phyloP scores from a whole-genome alignment of 805 yeast species.

The Pichia occidentalis region DNA sequence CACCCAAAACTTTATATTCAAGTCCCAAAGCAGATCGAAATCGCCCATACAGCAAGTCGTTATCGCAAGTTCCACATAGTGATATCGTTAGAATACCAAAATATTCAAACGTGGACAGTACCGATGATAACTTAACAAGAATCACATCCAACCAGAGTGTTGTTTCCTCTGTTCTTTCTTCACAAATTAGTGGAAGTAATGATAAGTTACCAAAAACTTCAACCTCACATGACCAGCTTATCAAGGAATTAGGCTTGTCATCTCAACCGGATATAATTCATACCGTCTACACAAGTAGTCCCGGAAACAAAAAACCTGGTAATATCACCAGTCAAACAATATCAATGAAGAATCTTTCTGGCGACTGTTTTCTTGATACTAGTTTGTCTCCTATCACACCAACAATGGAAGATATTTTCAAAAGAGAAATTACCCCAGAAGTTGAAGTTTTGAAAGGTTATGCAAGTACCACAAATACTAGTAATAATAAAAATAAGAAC shows the following conservation, averaged over 20 bases:
- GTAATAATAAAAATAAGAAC: too few species aligned
- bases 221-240: background rate
- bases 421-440: too few species aligned
- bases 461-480: too few species aligned
- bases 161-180: conserved; percentile 3
- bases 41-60: conserved; percentile 35
- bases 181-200: conserved; percentile 1
- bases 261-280: conserved; percentile 1
- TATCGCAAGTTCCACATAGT: conserved; percentile 41
- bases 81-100: conserved; percentile 30
- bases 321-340: background rate
- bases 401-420: too few species aligned
- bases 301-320: background rate
- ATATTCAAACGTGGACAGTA: conserved; percentile 7
- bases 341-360: background rate
- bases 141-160: conserved; percentile 10
- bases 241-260: conserved; percentile 5
- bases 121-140: conserved; percentile 17
- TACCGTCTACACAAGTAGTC: background rate
- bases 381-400: background rate
- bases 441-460: too few species aligned
- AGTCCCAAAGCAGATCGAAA: conserved; percentile 8
- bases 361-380: background rate
- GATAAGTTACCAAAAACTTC: background rate
- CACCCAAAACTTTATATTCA: conserved; percentile 5